These are phyloP conservation scores for Candida freyschussii DNA, from an alignment of 1,139 yeast species.

Conservation along the genomic window DNA sequence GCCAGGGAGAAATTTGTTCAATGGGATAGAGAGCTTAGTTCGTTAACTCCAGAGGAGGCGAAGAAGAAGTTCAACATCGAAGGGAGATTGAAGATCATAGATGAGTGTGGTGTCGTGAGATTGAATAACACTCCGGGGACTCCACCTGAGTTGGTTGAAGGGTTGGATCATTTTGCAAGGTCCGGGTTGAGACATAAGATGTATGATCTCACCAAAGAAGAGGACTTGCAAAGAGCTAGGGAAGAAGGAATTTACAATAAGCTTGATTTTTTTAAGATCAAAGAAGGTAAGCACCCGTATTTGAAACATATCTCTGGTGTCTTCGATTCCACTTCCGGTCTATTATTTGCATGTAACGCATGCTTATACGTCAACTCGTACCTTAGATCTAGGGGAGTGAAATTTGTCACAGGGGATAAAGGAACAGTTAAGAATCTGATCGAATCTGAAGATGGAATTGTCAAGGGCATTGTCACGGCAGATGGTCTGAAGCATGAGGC, in stretches of 20 bases:
- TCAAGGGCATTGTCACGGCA: constrained; percentile 17
- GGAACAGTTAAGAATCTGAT: constrained; percentile 12
- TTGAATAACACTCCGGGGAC: constrained; percentile 14
- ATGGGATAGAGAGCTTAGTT: constrained; percentile 13
- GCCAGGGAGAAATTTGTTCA: constrained; percentile 15
- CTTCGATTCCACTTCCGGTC: constrained; percentile 35
- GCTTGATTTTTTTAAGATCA: constrained; percentile 23
- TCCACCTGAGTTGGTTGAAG: constrained; percentile 22
- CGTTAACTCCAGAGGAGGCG: constrained; percentile 11
- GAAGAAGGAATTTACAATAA: constrained; percentile 27
- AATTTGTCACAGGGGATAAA: constrained; percentile 17
- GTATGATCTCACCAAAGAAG: constrained; percentile 27
- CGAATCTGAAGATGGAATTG: constrained; percentile 7
- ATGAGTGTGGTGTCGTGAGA: constrained; percentile 27
- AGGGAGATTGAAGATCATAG: constrained; percentile 23
- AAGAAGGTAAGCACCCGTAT: constrained; percentile 5
- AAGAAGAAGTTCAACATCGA: constrained; percentile 23
- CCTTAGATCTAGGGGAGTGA: constrained; percentile 21
- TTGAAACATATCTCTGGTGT: constrained; percentile 26
- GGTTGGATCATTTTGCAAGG: constrained; percentile 27
- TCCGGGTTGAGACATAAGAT: constrained; percentile 30
- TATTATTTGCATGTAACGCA: constrained; percentile 35
- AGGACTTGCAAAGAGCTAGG: constrained; percentile 30
- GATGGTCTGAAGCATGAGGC: constrained; percentile 26
- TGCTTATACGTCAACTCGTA: constrained; percentile 28